Percentiles rank a stretch among this genome's conserved stretches.
phyloP scores from a whole-genome alignment of 176 grass and related monocot genomes.

The Elymus sibiricus region DNA sequence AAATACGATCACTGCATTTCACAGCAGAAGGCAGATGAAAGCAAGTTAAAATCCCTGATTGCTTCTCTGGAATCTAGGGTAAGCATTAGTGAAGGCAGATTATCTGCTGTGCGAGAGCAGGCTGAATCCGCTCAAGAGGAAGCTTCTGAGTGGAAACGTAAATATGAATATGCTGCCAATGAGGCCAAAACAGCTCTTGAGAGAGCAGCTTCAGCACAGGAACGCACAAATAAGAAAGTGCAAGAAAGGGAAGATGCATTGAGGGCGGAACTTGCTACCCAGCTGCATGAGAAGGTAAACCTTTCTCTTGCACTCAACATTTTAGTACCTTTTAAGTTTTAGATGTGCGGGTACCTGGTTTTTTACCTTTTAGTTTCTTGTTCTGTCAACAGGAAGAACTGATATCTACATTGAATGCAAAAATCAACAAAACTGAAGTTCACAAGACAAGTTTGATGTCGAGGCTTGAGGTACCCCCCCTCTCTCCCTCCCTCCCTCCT shows the following conservation, averaged over 20 bases:
- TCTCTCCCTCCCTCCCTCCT: neutral
- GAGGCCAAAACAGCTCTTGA: constrained; percentile 89
- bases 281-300: constrained; percentile 76
- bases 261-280: constrained; percentile 74
- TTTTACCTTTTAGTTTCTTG: constrained; percentile 10
- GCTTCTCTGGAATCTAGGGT: constrained; percentile 69
- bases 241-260: constrained; percentile 90
- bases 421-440: constrained; percentile 79
- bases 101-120: constrained; percentile 87
- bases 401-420: constrained; percentile 63
- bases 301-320: neutral
- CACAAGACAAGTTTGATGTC: constrained; percentile 63
- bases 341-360: neutral
- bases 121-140: constrained; percentile 93
- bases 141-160: constrained; percentile 94
- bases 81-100: constrained; percentile 86
- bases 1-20: constrained; percentile 56
- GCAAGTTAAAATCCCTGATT: constrained; percentile 78
- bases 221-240: constrained; percentile 87
- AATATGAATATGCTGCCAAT: constrained; percentile 70
- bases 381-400: constrained; percentile 72
- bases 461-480: constrained; percentile 60
- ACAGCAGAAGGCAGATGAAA: constrained; percentile 79
- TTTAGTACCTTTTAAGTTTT: constrained; percentile 11
- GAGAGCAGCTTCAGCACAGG: constrained; percentile 89